A percentile compares a stretch with the other conserved stretches of the same genome.
phyloP scores from a whole-genome alignment of 2,329 filamentous ascomycete species.

The Fusarium clavum region DNA sequence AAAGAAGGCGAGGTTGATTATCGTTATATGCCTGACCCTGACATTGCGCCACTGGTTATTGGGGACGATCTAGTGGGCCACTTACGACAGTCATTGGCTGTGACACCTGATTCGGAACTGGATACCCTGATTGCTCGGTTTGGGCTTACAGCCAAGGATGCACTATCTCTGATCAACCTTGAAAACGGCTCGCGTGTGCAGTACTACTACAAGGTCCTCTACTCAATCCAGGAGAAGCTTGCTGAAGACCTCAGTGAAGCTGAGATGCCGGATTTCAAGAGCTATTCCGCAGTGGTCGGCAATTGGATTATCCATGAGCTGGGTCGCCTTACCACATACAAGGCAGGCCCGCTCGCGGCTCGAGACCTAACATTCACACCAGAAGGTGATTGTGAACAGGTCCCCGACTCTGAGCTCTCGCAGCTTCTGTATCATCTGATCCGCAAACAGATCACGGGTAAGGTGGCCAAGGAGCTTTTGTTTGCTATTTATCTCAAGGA shows the following conservation, averaged over 20 bases:
- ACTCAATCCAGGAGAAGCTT: constrained; percentile 54
- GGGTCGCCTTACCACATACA: constrained; percentile 72
- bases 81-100: constrained; percentile 72
- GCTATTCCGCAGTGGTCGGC: constrained; percentile 61
- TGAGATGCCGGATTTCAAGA: constrained; percentile 47
- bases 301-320: constrained; percentile 83
- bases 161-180: constrained; percentile 79
- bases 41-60: constrained; percentile 84
- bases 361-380: constrained; percentile 55
- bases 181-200: constrained; percentile 84
- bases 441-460: constrained; percentile 63
- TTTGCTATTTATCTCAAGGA: constrained; percentile 63
- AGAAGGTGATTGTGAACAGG: constrained; percentile 60
- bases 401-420: constrained; percentile 61
- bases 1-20: constrained; percentile 99
- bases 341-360: constrained; percentile 50
- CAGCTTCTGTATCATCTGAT: constrained; percentile 64
- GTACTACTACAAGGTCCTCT: constrained; percentile 79
- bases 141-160: constrained; percentile 82
- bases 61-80: constrained; percentile 74
- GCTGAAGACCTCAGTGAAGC: constrained; percentile 34
- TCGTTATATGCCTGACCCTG: constrained; percentile 97
- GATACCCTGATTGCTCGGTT: constrained; percentile 71
- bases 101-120: constrained; percentile 77
- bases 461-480: constrained; percentile 69